These are phyloP conservation scores for Chrysopogon serrulatus DNA, from an alignment of 176 grass and related monocot genomes.

Conservation along the genomic window DNA sequence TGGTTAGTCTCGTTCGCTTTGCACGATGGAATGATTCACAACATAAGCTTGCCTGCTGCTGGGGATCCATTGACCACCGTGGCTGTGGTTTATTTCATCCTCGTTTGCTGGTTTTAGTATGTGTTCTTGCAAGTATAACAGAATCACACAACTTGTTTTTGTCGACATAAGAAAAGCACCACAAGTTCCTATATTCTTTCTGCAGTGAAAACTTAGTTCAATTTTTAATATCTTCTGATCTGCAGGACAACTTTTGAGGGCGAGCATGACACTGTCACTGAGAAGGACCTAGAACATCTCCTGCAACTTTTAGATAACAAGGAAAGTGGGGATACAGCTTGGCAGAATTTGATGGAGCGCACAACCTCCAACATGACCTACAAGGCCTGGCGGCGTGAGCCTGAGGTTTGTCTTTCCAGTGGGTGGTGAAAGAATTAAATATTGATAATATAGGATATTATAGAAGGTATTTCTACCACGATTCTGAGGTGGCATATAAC, in stretches of 20 bases:
- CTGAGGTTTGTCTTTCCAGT: conserved; percentile 57
- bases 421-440: background rate
- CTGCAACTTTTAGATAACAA: conserved; percentile 82
- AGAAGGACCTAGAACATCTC: conserved; percentile 84
- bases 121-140: background rate
- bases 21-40: background rate
- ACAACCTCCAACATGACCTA: conserved; percentile 93
- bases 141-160: background rate
- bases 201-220: background rate
- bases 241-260: conserved; percentile 39
- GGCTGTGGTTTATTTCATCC: background rate
- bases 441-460: background rate
- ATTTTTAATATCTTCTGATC: background rate
- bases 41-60: background rate
- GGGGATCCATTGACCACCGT: background rate
- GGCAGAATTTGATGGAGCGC: conserved; percentile 90
- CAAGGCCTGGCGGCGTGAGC: conserved; percentile 88
- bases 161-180: background rate
- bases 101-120: background rate
- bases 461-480: background rate
- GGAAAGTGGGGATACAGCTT: conserved; percentile 57
- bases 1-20: background rate
- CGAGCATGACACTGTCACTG: conserved; percentile 54
- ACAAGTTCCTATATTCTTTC: background rate
- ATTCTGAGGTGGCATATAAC: background rate